A percentile compares a stretch with the other conserved stretches of the same genome.
phyloP scores from a whole-genome alignment of 2,329 filamentous ascomycete species.

The Aspergillus ibericus region DNA sequence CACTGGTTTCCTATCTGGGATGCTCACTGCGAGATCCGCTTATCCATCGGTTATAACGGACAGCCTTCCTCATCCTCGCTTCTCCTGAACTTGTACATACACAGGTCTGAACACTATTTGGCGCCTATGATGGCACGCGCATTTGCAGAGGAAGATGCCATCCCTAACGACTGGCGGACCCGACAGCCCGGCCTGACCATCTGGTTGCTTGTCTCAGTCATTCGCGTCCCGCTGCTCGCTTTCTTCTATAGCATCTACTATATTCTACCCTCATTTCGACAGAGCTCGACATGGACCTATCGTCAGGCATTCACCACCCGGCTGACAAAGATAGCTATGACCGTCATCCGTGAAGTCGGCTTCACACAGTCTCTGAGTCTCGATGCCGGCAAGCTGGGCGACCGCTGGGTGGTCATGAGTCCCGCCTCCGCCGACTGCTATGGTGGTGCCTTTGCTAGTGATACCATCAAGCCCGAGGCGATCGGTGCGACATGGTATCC shows the following conservation, averaged over 20 bases:
- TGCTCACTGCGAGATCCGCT: background rate
- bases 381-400: background rate
- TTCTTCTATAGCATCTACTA: background rate
- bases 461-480: background rate
- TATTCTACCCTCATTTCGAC: background rate
- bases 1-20: background rate
- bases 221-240: background rate
- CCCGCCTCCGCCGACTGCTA: background rate
- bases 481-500: constrained; percentile 5
- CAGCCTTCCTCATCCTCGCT: background rate
- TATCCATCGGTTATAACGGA: background rate
- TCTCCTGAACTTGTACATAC: no score
- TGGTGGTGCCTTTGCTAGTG: background rate
- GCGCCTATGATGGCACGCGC: background rate
- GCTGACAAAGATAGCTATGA: background rate
- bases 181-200: background rate
- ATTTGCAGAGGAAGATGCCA: background rate
- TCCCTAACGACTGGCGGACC: constrained; percentile 1
- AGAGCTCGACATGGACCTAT: background rate
- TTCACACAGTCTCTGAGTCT: background rate
- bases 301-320: background rate
- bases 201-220: background rate
- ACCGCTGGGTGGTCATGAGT: background rate
- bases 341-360: background rate
- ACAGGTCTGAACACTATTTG: no score